Evolutionary conservation across 768 basidiomycete species (phyloP), one percentile per base, ranked within the genome.

Genomic region (Termitomyces sp.): DNA sequence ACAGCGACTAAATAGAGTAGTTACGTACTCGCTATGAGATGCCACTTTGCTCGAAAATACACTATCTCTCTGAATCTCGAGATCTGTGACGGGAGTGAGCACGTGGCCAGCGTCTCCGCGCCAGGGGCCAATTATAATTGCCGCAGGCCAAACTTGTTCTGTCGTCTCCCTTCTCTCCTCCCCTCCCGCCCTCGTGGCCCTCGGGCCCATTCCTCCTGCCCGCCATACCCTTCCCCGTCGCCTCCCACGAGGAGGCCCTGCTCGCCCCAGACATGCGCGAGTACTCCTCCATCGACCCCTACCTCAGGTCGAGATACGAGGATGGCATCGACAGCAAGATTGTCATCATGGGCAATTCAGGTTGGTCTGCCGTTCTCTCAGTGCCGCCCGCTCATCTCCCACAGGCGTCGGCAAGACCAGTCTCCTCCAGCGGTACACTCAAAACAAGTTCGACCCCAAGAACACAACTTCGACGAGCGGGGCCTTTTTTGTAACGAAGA

Each of bases 401-500:
- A 55, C 63, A 92, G 91, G 91, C 65, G 92, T 95, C 57, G 93
- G 94, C 65, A 95, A 95, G 78, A 94, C 94, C 60, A 92, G 90
- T 68, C 84, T 97, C 56, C 81, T 96, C 57, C 85, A 90, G 68
- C 84, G 94, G 55, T 95, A 94, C 74, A 92, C 91, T 63, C 89
- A 93, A 73, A 86, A 92, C 77, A 89, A 81, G 72, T 96, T 94
- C 75, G 86, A 88, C 75, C 88, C 88, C 55, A 86, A 88, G 78
- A 89, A 90, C 71, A 88, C 88, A 55, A 90, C 90, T 41, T 90
- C 92, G 34, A 95, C 94, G 58, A 91, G 92, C 67, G 93, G 93
- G 62, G 93, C 94, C 58, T 90, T 92, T 73, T 94, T 97, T 74
- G 88, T 94, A 59, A 90, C 92, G 55, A 95, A 96, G 81, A 94